Conservation (phyloP, 345 rosid species). For the Syzygium oleosum region DNA sequence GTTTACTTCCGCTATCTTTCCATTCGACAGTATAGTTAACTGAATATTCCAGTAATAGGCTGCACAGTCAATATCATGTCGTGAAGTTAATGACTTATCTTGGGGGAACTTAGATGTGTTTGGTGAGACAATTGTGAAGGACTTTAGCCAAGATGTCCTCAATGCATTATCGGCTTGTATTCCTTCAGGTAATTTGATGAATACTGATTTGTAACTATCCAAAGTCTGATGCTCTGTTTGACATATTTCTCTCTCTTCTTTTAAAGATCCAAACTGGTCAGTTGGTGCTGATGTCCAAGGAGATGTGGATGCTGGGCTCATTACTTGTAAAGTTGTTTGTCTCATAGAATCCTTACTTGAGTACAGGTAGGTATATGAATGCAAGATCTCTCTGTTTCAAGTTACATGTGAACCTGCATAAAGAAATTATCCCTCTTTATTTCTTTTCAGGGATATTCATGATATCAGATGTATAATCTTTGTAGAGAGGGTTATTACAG, state of each 20-base stretch:
- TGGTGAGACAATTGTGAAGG: conserved; percentile 31
- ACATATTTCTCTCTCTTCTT: background rate
- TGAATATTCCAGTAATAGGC: conserved; percentile 38
- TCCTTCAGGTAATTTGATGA: conserved; percentile 41
- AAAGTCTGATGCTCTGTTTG: background rate
- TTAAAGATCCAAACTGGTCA: conserved; percentile 34
- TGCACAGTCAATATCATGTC: conserved; percentile 41
- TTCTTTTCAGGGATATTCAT: conserved; percentile 31
- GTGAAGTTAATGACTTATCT: conserved; percentile 29
- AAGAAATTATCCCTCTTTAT: background rate
- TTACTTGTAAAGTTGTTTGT: conserved; percentile 43
- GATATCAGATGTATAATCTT: conserved; percentile 78
- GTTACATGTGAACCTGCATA: background rate
- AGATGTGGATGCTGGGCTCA: conserved; percentile 34
- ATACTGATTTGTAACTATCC: background rate
- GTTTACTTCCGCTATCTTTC: background rate
- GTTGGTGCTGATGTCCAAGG: conserved; percentile 15
- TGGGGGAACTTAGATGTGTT: conserved; percentile 31
- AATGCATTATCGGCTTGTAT: conserved; percentile 25
- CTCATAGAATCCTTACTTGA: conserved; percentile 65
- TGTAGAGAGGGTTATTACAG: conserved; percentile 70
- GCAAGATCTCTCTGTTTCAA: background rate
- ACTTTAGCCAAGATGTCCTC: conserved; percentile 40
- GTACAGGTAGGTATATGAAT: conserved; percentile 43
- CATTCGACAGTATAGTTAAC: background rate